Evolutionary conservation across 495 filamentous ascomycete genomes (phyloP).

Genomic region (Opeltia flavorubescens): DNA sequence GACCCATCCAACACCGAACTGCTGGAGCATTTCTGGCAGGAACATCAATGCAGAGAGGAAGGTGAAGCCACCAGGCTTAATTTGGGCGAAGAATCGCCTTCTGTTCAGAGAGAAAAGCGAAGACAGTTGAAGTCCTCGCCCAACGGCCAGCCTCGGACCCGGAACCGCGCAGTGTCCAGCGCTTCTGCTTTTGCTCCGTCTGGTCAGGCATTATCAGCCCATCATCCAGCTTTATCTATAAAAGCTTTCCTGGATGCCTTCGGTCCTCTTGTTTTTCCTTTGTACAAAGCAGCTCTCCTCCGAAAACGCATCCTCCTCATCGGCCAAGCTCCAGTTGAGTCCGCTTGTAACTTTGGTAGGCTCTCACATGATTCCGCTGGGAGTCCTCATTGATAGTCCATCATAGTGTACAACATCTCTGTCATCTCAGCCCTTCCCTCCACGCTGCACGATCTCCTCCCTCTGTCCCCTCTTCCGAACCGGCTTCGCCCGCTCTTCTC

Average conservation of each 20-base stretch:
- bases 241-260: conserved; percentile 63
- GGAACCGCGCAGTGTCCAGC: conserved; percentile 40
- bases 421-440: conserved; percentile 66
- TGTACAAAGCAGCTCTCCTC: conserved; percentile 77
- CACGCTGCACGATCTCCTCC: conserved; percentile 48
- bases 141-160: conserved; percentile 34
- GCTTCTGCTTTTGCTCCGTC: conserved; percentile 46
- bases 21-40: conserved; percentile 70
- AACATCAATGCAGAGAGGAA: conserved; percentile 40
- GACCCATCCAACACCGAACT: conserved; percentile 41
- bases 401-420: conserved; percentile 80
- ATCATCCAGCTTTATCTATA: conserved; percentile 77
- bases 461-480: conserved; percentile 34
- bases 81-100: conserved; percentile 6
- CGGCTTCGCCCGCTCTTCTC: conserved; percentile 78
- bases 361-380: background rate
- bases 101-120: conserved; percentile 1
- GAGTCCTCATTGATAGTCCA: background rate
- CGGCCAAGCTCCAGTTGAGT: conserved; percentile 68
- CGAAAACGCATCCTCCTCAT: conserved; percentile 81
- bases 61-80: conserved; percentile 18
- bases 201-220: conserved; percentile 58
- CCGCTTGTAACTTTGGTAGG: conserved; percentile 77
- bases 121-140: conserved; percentile 7
- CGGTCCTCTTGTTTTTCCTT: conserved; percentile 79